A percentile compares a stretch with the other conserved stretches of the same genome.
phyloP scores from a whole-genome alignment of 1,139 yeast species.

The Pichia sp. region DNA sequence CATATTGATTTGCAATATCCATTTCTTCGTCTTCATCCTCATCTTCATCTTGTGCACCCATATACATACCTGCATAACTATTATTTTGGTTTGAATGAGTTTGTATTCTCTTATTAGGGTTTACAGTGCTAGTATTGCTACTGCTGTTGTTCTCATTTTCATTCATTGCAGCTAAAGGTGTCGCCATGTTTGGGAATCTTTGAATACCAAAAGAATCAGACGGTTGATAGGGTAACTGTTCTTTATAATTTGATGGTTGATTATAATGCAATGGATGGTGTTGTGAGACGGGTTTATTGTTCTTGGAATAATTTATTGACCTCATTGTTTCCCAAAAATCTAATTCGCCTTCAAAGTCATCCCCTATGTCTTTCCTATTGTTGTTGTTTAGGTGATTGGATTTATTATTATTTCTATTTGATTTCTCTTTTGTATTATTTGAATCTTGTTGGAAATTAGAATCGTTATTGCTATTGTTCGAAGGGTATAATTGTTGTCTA shows the following conservation, averaged over 20 bases:
- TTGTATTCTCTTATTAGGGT: conserved; percentile 5
- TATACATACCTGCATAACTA: conserved; percentile 16
- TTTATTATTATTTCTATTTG: neutral
- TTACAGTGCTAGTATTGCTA: conserved; percentile 2
- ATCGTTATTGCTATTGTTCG: neutral
- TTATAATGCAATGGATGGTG: conserved; percentile 43
- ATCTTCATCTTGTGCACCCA: conserved; percentile 25
- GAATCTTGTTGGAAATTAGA: neutral
- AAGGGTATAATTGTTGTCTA: conserved; percentile 17
- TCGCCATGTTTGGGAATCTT: conserved; percentile 19
- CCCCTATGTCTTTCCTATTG: conserved; percentile 14
- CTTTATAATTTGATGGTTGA: conserved; percentile 21
- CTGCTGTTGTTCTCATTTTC: conserved; percentile 3
- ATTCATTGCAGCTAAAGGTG: conserved; percentile 10
- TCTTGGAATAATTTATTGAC: conserved; percentile 36
- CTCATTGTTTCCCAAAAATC: conserved; percentile 72
- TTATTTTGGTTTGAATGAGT: conserved; percentile 7
- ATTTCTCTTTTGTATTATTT: neutral
- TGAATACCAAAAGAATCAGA: conserved; percentile 20
- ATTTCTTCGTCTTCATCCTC: conserved; percentile 29
- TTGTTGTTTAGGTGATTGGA: neutral
- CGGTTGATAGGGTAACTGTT: conserved; percentile 17
- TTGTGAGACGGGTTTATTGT: conserved; percentile 36
- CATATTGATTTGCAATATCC: conserved; percentile 28
- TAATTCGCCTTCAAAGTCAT: conserved; percentile 43